phyloP scores from a whole-genome alignment of 257 asterid species.

The Fraxinus americana region DNA sequence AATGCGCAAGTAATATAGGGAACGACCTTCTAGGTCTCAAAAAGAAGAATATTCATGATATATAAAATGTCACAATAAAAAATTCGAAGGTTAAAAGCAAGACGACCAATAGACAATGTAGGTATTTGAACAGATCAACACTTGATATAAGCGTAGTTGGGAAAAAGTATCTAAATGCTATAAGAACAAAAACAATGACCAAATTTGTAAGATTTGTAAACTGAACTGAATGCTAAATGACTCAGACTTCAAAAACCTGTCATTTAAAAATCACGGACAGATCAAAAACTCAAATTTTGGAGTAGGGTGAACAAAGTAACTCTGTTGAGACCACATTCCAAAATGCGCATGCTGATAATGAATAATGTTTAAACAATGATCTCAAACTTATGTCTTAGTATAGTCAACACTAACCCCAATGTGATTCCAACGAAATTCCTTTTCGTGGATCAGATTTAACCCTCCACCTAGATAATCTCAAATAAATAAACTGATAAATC shows the following conservation, averaged over 20 bases:
- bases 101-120: neutral
- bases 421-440: neutral
- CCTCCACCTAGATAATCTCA: neutral
- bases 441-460: neutral
- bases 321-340: neutral
- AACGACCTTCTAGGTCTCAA: neutral
- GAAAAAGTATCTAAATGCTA: neutral
- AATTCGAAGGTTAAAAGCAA: neutral
- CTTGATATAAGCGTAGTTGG: neutral
- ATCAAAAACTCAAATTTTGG: neutral
- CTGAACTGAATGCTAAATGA: neutral
- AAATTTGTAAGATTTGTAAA: neutral
- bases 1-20: neutral
- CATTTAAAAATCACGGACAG: neutral
- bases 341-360: neutral
- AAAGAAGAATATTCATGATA: neutral
- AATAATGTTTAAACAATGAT: neutral
- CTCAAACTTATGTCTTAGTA: neutral
- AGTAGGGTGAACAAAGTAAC: neutral
- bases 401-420: neutral
- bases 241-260: neutral
- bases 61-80: neutral
- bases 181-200: neutral
- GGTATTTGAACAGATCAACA: neutral
- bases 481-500: neutral